These are phyloP conservation scores for Dactylella cylindrospora DNA, from an alignment of 2,329 filamentous ascomycete genomes.

Conservation along the genomic window DNA sequence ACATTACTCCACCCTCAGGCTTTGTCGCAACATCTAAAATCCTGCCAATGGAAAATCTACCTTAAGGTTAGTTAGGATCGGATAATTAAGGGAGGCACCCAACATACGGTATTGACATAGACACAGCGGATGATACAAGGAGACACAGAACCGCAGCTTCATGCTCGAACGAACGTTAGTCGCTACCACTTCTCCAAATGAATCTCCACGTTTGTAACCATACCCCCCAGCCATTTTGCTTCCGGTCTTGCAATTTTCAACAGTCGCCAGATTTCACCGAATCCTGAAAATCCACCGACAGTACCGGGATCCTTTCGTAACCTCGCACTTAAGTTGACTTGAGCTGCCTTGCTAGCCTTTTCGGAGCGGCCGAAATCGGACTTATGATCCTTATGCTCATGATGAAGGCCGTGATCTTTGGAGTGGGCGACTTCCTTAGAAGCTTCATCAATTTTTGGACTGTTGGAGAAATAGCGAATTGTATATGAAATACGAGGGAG, in stretches of 20 bases:
- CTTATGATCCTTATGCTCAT: constrained; percentile 14
- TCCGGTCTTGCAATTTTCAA: constrained; percentile 88
- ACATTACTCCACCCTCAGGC: constrained; percentile 68
- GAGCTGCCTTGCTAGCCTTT: constrained; percentile 79
- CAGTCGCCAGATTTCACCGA: constrained; percentile 78
- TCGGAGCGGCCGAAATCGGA: constrained; percentile 70
- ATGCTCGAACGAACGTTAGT: constrained; percentile 1
- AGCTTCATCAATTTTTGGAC: constrained; percentile 4
- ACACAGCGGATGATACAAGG: constrained; percentile 84
- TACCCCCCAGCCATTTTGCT: constrained; percentile 66
- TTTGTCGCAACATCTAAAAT: constrained; percentile 90
- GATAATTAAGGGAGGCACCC: background rate
- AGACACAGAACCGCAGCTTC: constrained; percentile 76
- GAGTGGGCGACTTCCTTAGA: constrained; percentile 14
- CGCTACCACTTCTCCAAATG: background rate
- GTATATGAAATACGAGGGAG: constrained; percentile 3
- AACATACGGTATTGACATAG: constrained; percentile 78
- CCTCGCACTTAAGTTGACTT: constrained; percentile 84
- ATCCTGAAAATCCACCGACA: constrained; percentile 59
- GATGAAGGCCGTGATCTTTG: constrained; percentile 9
- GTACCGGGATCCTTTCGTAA: constrained; percentile 75
- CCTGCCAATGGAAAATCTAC: constrained; percentile 81
- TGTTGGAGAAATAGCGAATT: constrained; percentile 17
- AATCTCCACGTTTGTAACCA: background rate
- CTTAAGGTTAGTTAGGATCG: constrained; percentile 7